A percentile compares a stretch with the other conserved stretches of the same genome.
phyloP scores from a whole-genome alignment of 495 filamentous ascomycete genomes.

The Ramalina intermedia region DNA sequence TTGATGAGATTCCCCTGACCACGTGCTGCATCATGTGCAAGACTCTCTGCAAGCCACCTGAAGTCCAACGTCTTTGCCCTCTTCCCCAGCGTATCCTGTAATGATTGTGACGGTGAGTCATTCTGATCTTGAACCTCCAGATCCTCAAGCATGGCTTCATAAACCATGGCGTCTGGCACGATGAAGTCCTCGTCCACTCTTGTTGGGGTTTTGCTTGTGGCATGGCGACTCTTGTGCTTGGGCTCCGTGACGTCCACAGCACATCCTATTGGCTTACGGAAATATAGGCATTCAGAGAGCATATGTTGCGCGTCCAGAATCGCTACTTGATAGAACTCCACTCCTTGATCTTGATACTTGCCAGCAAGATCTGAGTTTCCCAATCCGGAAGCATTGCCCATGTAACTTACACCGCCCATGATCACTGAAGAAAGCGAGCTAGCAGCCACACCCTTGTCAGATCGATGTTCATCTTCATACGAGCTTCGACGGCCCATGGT shows the following conservation, averaged over 20 bases:
- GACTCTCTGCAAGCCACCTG: slow-evolving; percentile 11
- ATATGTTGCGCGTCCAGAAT: slow-evolving; percentile 2
- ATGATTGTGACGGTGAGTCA: neutral
- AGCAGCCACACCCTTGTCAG: neutral
- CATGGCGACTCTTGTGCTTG: neutral
- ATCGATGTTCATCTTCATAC: neutral
- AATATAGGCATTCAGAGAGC: slow-evolving; percentile 7
- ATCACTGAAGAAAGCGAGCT: neutral
- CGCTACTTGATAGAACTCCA: slow-evolving; percentile 2
- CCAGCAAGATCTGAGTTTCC: neutral
- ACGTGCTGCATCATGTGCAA: neutral
- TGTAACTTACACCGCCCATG: neutral
- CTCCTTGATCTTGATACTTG: neutral
- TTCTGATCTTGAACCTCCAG: neutral
- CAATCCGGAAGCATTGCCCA: neutral
- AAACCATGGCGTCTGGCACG: slow-evolving; percentile 18
- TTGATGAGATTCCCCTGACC: slow-evolving; percentile 1
- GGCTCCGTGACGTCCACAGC: neutral
- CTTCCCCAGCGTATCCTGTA: neutral
- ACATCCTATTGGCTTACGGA: neutral
- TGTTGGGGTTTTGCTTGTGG: slow-evolving; percentile 3
- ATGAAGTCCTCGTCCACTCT: slow-evolving; percentile 21
- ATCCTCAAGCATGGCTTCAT: neutral
- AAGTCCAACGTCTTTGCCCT: slow-evolving; percentile 9
- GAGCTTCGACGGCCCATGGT: neutral